Evolutionary conservation across 495 filamentous ascomycete genomes (phyloP), one percentile per base, ranked within the genome.

Genomic region (Massariosphaeria phaeospora): DNA sequence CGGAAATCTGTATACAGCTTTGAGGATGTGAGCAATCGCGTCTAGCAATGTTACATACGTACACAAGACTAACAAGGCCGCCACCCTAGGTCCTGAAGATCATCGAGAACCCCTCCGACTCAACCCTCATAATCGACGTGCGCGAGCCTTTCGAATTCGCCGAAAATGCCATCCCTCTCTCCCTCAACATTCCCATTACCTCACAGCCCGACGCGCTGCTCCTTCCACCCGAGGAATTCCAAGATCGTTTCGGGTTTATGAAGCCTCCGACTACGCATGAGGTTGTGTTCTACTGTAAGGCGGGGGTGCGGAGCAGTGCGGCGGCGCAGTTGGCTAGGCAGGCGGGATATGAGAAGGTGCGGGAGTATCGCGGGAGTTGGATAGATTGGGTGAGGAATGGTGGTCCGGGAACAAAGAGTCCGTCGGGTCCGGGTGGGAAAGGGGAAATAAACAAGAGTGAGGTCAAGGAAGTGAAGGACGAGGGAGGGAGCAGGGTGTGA

Each of bases 231-330:
- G 85, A 86, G 12, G 89, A 95, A 54, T 98, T 98, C 68, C 75
- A 79, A 51, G 85, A 86, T 56, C 68, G 79, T 10, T 85, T 82
- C 67, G 86, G 86, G 3, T 86, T 82, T 63, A 69, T 71, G 40
- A 84, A 84, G 45, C 86, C 87, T 0, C 44, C 38, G 3, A 67
- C 67, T 52, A 74, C 74, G 48, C 65, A 52, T 63, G 77, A 83
- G 60, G 71, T 96, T 10, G 81, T 96, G 1, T 93, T 96, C 63
- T 98, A 95, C 67, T 98, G 93, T 69, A 91, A 86, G 72, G 82
- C 88, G 0, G 93, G 93, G 2, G 89, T 96, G 52, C 77, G 93
- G 69, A 86, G 85, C 62, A 68, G 75, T 18, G 80, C 86, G 3
- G 91, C 91, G n/a, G 89, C 91, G 21, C 76, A 81, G 64, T 67